These are phyloP conservation scores for Boletus huronensis DNA, from an alignment of 768 basidiomycete species.

Conservation along the genomic window DNA sequence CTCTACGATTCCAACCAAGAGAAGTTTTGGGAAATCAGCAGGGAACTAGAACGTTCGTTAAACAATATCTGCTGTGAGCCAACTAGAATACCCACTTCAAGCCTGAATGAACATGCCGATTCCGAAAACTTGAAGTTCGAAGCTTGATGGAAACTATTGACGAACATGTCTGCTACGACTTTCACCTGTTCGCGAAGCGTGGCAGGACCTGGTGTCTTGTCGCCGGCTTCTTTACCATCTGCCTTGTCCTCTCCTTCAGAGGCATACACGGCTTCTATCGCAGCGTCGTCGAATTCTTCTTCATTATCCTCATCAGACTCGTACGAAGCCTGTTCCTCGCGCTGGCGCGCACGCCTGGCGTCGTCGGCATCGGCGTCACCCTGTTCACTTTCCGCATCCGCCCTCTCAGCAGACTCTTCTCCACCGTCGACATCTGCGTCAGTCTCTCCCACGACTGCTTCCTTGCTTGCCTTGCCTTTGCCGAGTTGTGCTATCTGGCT, in stretches of 20 bases:
- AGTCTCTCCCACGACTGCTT: constrained; percentile 40
- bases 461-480: constrained; percentile 59
- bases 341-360: constrained; percentile 68
- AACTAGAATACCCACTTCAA: constrained; percentile 61
- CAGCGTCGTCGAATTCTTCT: constrained; percentile 47
- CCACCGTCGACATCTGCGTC: constrained; percentile 55
- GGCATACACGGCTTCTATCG: constrained; percentile 62
- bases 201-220: constrained; percentile 17
- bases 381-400: constrained; percentile 69
- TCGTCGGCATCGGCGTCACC: constrained; percentile 84
- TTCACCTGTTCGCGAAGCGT: constrained; percentile 42
- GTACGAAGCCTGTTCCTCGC: constrained; percentile 72
- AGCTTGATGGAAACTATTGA: constrained; percentile 57
- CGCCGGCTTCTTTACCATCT: constrained; percentile 28
- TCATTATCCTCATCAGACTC: constrained; percentile 52
- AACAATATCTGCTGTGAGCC: background rate
- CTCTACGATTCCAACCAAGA: constrained; percentile 92
- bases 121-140: constrained; percentile 71
- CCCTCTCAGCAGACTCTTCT: constrained; percentile 36
- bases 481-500: constrained; percentile 79
- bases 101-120: constrained; percentile 67
- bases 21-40: constrained; percentile 84
- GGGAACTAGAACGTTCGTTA: constrained; percentile 57
- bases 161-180: constrained; percentile 49
- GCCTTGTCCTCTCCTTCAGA: constrained; percentile 42